Conservation (phyloP, 106 monocot species). For the Dioscorea dumetorum region DNA sequence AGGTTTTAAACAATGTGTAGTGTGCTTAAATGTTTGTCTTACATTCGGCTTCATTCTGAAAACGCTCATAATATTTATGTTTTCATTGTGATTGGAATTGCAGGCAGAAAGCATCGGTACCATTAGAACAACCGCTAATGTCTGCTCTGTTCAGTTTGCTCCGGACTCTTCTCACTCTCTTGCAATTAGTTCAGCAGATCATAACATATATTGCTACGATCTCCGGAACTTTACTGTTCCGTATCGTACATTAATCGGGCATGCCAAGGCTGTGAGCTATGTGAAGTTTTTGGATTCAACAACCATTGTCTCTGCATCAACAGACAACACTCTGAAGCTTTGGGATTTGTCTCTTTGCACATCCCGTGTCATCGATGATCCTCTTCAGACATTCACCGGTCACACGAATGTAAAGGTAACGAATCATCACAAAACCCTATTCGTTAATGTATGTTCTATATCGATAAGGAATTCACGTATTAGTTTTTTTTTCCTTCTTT, state of each 20-base stretch:
- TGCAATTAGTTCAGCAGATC: constrained; percentile 92
- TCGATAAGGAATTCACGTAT: not conserved
- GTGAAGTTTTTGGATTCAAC: constrained; percentile 78
- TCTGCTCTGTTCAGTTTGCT: constrained; percentile 89
- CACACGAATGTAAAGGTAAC: constrained; percentile 88
- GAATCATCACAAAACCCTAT: not conserved
- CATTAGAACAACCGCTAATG: constrained; percentile 88
- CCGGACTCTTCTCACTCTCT: constrained; percentile 63
- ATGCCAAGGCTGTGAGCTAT: constrained; percentile 89
- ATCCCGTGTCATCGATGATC: constrained; percentile 39
- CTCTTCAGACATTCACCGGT: constrained; percentile 79
- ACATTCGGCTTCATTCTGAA: not conserved
- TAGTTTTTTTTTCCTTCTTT: not conserved
- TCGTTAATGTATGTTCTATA: not conserved
- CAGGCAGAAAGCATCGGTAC: constrained; percentile 80
- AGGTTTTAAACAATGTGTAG: constrained; percentile 47
- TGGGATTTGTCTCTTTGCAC: constrained; percentile 62
- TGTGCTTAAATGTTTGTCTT: constrained; percentile 13
- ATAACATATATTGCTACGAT: constrained; percentile 81
- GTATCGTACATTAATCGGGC: constrained; percentile 53
- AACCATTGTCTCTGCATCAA: constrained; percentile 76
- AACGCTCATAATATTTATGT: no score
- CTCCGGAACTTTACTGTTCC: constrained; percentile 63
- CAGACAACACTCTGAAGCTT: constrained; percentile 80
- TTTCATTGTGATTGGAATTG: constrained; percentile 8